Percentiles rank a stretch among this genome's conserved stretches.
These are phyloP conservation scores for Tetradesmus obliquus DNA, from an alignment of 139 green algal genomes.

Conservation along the genomic window DNA sequence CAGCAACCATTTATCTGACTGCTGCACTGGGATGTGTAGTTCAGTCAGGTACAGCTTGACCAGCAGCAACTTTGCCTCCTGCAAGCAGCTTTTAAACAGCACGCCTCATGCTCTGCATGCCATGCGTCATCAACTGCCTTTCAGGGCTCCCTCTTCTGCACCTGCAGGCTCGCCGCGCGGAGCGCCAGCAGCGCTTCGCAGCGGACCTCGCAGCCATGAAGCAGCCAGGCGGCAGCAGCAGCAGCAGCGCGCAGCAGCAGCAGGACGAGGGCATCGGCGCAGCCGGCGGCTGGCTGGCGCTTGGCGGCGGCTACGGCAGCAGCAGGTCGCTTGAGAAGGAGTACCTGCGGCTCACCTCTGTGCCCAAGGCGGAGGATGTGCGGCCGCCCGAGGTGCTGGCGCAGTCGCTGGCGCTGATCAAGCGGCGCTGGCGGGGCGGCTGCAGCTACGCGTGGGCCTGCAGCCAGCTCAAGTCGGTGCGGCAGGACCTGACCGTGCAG, in stretches of 20 bases:
- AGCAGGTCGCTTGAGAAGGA: slow-evolving; percentile 85
- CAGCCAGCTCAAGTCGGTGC: slow-evolving; percentile 88
- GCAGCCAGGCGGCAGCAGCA: neutral
- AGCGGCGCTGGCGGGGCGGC: slow-evolving; percentile 57
- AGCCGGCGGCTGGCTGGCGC: neutral
- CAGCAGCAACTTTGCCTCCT: neutral
- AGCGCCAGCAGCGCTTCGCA: slow-evolving; percentile 55
- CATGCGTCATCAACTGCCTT: neutral
- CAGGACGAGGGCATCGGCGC: neutral
- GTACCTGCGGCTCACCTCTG: slow-evolving; percentile 86
- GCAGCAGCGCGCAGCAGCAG: neutral
- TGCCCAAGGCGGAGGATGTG: slow-evolving; percentile 78
- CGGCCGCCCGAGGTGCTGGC: slow-evolving; percentile 71
- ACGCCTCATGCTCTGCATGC: neutral
- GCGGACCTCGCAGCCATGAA: neutral
- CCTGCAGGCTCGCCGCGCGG: slow-evolving; percentile 46
- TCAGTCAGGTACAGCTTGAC: too few relatives aligned
- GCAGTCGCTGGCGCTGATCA: slow-evolving; percentile 65
- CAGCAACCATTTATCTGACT: neutral
- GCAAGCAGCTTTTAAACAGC: neutral
- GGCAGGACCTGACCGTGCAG: slow-evolving; percentile 75
- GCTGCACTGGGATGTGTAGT: too few relatives aligned
- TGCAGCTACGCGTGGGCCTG: slow-evolving; percentile 71
- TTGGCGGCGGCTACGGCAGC: slow-evolving; percentile 27
- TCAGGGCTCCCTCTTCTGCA: neutral